Conservation (phyloP, 2,329 filamentous ascomycete genomes). For the Ophiostoma quercus region DNA sequence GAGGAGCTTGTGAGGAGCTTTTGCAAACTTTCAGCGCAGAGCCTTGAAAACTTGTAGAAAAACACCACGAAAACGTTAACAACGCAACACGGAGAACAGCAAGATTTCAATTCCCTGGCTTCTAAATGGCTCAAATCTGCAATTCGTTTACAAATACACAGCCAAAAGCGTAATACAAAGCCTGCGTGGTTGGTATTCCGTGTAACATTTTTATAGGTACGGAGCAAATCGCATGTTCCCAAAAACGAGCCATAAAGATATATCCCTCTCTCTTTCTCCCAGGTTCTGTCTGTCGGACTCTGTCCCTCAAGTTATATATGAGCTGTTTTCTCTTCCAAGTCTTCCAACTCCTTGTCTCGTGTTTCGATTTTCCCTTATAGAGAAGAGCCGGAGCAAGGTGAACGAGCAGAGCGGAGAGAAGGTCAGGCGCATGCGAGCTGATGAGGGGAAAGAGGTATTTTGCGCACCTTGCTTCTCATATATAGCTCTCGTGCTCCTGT, state of each 20-base stretch:
- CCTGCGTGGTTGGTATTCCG: not conserved
- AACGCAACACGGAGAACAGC: not conserved
- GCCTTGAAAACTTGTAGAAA: constrained; percentile 6
- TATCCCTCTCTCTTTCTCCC: not conserved
- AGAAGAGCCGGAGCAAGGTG: not conserved
- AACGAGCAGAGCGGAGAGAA: not conserved
- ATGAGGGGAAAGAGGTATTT: constrained; percentile 1
- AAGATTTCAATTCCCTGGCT: constrained; percentile 12
- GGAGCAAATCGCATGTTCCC: constrained; percentile 6
- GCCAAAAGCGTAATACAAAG: not conserved
- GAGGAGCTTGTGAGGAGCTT: not conserved
- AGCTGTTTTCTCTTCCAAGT: not conserved
- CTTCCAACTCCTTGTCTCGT: not conserved
- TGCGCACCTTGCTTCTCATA: not conserved
- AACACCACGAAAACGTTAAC: not conserved
- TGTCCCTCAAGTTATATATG: not conserved
- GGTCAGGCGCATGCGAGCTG: not conserved
- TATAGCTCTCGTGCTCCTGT: not conserved
- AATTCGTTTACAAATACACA: constrained; percentile 1
- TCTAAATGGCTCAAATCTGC: not conserved
- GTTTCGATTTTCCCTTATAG: constrained; percentile 1
- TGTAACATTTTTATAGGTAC: constrained; percentile 1
- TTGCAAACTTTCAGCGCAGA: constrained; percentile 3
- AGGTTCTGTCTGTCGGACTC: not conserved
- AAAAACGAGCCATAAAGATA: constrained; percentile 4